These are phyloP conservation scores for Cyphellophora attinorum DNA, from an alignment of 2,329 filamentous ascomycete genomes.

Conservation along the genomic window DNA sequence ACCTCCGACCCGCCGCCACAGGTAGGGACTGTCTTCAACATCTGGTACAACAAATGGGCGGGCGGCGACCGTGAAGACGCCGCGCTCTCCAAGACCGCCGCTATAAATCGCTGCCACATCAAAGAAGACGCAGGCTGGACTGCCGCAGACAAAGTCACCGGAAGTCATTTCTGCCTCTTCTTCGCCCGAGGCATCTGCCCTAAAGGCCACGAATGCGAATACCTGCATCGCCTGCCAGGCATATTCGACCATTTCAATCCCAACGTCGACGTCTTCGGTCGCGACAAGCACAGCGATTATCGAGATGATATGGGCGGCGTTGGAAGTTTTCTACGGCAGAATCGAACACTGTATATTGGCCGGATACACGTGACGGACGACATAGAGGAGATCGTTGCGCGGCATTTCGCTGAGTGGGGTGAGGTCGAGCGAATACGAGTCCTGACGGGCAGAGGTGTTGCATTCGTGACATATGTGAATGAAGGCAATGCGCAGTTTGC, in stretches of 20 bases:
- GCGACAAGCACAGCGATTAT: conserved; percentile 89
- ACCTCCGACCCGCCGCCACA: conserved; percentile 63
- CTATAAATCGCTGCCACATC: conserved; percentile 79
- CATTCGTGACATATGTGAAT: conserved; percentile 89
- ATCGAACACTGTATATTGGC: conserved; percentile 86
- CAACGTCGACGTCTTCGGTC: conserved; percentile 89
- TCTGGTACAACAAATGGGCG: conserved; percentile 98
- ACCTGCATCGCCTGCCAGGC: conserved; percentile 78
- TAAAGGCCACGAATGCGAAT: conserved; percentile 86
- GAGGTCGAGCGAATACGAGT: conserved; percentile 82
- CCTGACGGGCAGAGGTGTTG: conserved; percentile 79
- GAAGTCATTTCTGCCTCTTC: conserved; percentile 79
- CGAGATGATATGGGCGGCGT: conserved; percentile 97
- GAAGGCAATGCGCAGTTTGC: conserved; percentile 85
- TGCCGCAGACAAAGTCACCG: conserved; percentile 63
- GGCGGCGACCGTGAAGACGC: conserved; percentile 92
- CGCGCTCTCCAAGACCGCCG: conserved; percentile 71
- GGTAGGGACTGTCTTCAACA: conserved; percentile 93
- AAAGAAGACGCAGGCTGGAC: conserved; percentile 71
- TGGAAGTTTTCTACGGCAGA: conserved; percentile 85
- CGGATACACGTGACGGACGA: conserved; percentile 93
- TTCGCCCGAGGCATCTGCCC: conserved; percentile 76
- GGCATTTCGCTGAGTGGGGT: conserved; percentile 96
- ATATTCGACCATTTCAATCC: conserved; percentile 86
- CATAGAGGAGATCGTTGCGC: conserved; percentile 88